These are phyloP conservation scores for Hyaloscypha variabilis DNA, from an alignment of 495 filamentous ascomycete genomes.

Conservation along the genomic window DNA sequence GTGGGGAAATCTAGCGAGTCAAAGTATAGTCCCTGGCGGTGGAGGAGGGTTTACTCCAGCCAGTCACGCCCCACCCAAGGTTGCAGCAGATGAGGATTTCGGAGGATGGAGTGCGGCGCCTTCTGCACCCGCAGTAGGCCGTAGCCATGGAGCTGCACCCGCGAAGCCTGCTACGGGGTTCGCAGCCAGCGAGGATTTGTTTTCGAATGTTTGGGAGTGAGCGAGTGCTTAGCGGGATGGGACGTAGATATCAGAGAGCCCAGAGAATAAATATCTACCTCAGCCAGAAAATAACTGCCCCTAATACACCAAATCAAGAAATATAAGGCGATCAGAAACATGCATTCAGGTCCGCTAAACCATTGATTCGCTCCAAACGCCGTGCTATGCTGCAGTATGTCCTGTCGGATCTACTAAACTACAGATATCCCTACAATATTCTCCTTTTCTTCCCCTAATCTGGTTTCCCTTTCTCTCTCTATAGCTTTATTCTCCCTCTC, in stretches of 20 bases:
- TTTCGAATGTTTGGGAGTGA: constrained; percentile 83
- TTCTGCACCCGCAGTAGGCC: constrained; percentile 32
- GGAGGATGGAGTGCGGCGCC: constrained; percentile 78
- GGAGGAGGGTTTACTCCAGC: constrained; percentile 48
- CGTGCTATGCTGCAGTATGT: constrained; percentile 32
- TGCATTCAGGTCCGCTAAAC: constrained; percentile 11
- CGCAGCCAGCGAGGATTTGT: constrained; percentile 78
- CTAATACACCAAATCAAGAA: constrained; percentile 7
- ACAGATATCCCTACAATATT: constrained; percentile 21
- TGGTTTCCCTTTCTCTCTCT: not conserved
- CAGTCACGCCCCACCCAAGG: constrained; percentile 58
- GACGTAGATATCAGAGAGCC: not conserved
- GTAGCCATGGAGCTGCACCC: constrained; percentile 40
- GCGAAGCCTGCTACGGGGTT: constrained; percentile 56
- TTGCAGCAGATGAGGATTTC: constrained; percentile 87
- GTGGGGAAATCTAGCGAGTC: constrained; percentile 58
- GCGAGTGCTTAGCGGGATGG: not conserved
- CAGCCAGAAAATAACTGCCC: not conserved
- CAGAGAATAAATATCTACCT: not conserved
- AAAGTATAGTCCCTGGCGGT: constrained; percentile 56
- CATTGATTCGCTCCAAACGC: constrained; percentile 18
- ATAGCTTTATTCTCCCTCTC: constrained; percentile 18
- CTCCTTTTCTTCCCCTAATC: not conserved
- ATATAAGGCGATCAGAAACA: not conserved
- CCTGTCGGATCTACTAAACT: constrained; percentile 5